Percentiles rank a stretch among this genome's conserved stretches.
Conservation (phyloP, 805 yeast genomes). For the Pichia pseudocactophila region DNA sequence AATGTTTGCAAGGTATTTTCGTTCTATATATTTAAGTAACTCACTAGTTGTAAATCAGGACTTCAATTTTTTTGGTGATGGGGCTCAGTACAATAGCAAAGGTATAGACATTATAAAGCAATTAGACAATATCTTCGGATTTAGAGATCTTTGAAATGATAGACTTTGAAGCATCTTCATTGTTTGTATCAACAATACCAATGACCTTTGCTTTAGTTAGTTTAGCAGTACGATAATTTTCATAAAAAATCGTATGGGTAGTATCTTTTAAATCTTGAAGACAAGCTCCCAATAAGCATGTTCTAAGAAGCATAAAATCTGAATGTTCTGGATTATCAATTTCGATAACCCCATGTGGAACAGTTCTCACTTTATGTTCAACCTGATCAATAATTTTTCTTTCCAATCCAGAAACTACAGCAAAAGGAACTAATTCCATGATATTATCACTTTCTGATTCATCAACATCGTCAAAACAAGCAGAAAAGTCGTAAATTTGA, state of each 20-base stretch:
- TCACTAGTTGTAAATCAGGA: too few species aligned
- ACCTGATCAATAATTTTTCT: constrained; percentile 62
- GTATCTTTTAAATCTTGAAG: constrained; percentile 70
- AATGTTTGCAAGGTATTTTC: too few species aligned
- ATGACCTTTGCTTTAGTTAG: constrained; percentile 14
- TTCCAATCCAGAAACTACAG: constrained; percentile 81
- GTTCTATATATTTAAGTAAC: too few species aligned
- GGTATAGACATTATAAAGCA: not conserved
- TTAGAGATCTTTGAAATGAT: not conserved
- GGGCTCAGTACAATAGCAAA: not conserved
- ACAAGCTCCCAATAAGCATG: constrained; percentile 68
- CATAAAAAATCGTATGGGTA: constrained; percentile 71
- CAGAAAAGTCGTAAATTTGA: constrained; percentile 23
- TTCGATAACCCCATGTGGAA: constrained; percentile 81
- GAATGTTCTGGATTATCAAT: constrained; percentile 76
- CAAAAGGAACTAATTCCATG: constrained; percentile 60
- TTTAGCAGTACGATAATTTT: constrained; percentile 55
- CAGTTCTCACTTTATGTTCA: constrained; percentile 64
- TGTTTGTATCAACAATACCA: not conserved
- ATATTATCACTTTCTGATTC: constrained; percentile 17
- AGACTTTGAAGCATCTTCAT: not conserved
- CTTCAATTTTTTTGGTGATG: too few species aligned
- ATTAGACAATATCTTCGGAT: constrained; percentile 1
- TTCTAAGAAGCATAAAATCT: constrained; percentile 69
- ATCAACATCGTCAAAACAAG: constrained; percentile 25